Evolutionary conservation across 2,329 filamentous ascomycete species (phyloP), one percentile per base, ranked within the genome.

Genomic region (Arthrobotrys conoides): DNA sequence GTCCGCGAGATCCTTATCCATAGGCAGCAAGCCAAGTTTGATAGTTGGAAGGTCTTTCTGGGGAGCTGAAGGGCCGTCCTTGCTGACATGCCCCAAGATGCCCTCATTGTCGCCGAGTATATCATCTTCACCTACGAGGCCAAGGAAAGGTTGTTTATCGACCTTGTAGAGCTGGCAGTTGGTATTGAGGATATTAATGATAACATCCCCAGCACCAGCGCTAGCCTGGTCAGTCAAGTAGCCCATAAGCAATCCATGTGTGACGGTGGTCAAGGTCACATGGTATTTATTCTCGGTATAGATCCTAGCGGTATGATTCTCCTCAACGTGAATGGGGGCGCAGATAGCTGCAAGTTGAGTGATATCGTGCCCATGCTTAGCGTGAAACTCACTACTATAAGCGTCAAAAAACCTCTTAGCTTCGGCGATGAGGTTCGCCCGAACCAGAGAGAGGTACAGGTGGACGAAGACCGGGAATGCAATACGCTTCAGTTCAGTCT

Each of bases 381-480:
- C 88, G 81, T 94, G 98, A 27, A 86, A 83, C 68, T 90, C 69
- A 90, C 90, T 82, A 93, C 90, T 3, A 88, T 87, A 30, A 4
- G 79, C 64, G 24, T 89, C 88, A 79, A 96, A 90, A 83, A 97
- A 95, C 1, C 88, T 86, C 81, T 92, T 90, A 14, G 91, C 90
- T 75, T 97, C 93, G 46, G 89, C 89, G 0, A 89, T 86, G 81
- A 92, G 94, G 80, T 90, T 90, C 76, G 93, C 89, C 38, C 87
- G 87, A 30, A 96, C 88, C 70, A 98, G 88, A 72, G 93, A 91
- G 27, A 99, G 87, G 83, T 92, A 97, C 0, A 93, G 96, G 84
- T 99, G 97, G 64, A 98, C 92, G 83, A 97, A 98, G 0, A 96
- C 86, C 0, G 96, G 96, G 94, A 96, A 99, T 16, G 97, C 86